These are phyloP conservation scores for Phenoliferia sp. DNA, from an alignment of 1,284 basidiomycete species.

Conservation along the genomic window DNA sequence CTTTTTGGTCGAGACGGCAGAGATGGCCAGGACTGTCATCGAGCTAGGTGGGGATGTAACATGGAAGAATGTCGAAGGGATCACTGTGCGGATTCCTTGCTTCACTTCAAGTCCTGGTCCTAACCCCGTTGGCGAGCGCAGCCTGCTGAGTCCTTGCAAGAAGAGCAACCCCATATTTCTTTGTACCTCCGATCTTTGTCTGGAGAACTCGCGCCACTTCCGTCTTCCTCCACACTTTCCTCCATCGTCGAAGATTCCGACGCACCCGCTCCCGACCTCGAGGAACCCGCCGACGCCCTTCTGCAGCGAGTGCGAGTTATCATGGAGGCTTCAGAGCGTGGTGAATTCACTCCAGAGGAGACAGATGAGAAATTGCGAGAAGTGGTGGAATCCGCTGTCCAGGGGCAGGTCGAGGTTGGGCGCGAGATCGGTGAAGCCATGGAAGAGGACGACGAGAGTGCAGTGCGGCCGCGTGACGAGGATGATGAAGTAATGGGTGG, in stretches of 20 bases:
- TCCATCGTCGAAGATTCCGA: slow-evolving; percentile 10
- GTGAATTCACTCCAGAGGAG: slow-evolving; percentile 51
- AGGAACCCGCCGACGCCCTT: slow-evolving; percentile 65
- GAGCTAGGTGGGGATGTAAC: slow-evolving; percentile 69
- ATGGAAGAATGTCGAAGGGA: slow-evolving; percentile 62
- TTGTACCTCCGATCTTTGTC: slow-evolving; percentile 57
- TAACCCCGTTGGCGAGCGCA: slow-evolving; percentile 3
- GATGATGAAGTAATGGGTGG: background rate
- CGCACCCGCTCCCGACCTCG: slow-evolving; percentile 59
- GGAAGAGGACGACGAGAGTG: background rate
- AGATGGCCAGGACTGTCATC: slow-evolving; percentile 71
- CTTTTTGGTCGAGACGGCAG: slow-evolving; percentile 77
- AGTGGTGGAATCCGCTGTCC: slow-evolving; percentile 46
- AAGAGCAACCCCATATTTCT: slow-evolving; percentile 75
- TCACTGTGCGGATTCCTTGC: slow-evolving; percentile 56
- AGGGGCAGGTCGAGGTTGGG: slow-evolving; percentile 21
- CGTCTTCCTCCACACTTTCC: background rate
- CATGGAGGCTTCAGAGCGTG: slow-evolving; percentile 59
- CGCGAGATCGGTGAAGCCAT: slow-evolving; percentile 17
- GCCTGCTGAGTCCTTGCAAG: slow-evolving; percentile 62
- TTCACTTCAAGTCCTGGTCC: background rate
- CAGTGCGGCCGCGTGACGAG: background rate
- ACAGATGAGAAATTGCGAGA: slow-evolving; percentile 58
- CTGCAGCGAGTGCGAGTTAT: slow-evolving; percentile 62
- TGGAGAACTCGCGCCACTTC: slow-evolving; percentile 37